phyloP scores from a whole-genome alignment of 345 rosid genomes.

The Eutrema japonicum region DNA sequence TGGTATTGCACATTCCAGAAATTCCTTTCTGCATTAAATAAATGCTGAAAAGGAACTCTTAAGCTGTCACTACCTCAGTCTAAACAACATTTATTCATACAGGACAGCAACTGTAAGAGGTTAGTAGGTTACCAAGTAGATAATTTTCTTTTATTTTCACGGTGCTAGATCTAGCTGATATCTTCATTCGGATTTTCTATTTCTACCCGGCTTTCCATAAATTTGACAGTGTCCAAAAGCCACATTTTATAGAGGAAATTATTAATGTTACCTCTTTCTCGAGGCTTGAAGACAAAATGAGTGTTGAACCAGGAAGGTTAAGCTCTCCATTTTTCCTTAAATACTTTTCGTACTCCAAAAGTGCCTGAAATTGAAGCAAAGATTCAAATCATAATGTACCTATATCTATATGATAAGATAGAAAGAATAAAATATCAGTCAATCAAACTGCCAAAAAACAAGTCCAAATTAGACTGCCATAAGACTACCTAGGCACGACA shows the following conservation, averaged over 20 bases:
- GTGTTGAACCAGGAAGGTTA: slow-evolving; percentile 65
- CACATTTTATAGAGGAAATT: not conserved
- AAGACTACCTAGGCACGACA: slow-evolving; percentile 20
- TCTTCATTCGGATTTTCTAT: slow-evolving; percentile 11
- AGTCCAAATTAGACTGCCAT: slow-evolving; percentile 1
- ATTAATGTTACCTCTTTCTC: slow-evolving; percentile 68
- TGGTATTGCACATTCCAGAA: not conserved
- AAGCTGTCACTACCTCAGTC: slow-evolving; percentile 10
- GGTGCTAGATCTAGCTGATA: slow-evolving; percentile 12
- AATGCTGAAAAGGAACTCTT: slow-evolving; percentile 6
- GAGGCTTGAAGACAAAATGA: slow-evolving; percentile 52
- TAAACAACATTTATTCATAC: slow-evolving; percentile 3
- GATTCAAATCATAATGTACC: slow-evolving; percentile 2
- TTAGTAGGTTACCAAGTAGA: slow-evolving; percentile 15
- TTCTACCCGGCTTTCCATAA: slow-evolving; percentile 14
- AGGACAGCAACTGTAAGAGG: not conserved
- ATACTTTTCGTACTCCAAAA: slow-evolving; percentile 81
- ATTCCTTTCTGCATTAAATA: not conserved
- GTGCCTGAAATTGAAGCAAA: slow-evolving; percentile 61
- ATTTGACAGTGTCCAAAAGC: slow-evolving; percentile 14
- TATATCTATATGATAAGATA: slow-evolving; percentile 20
- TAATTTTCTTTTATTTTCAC: not conserved
- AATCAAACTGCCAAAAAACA: slow-evolving; percentile 18
- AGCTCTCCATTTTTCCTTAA: slow-evolving; percentile 72
- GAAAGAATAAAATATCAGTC: not conserved